Evolutionary conservation across 1,139 yeast species (phyloP).

Genomic region (Hanseniaspora uvarum): DNA sequence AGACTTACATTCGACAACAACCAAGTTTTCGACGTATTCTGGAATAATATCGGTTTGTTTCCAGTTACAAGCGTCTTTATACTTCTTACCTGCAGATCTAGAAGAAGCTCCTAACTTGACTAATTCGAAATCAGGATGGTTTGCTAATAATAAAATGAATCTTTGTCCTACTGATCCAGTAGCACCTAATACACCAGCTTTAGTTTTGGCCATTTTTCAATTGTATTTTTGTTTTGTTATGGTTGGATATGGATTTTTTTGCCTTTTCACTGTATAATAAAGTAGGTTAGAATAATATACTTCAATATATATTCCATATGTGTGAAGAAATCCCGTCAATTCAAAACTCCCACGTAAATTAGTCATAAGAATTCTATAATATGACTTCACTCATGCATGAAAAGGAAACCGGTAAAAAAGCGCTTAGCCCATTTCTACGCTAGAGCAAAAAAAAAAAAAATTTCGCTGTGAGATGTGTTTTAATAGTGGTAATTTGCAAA

Average conservation of each 20-base stretch:
- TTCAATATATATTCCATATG: too few species aligned
- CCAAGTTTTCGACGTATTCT: conserved; percentile 46
- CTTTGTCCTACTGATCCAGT: conserved; percentile 98
- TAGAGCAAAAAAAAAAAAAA: too few species aligned
- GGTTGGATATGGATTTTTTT: background rate
- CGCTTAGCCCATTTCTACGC: too few species aligned
- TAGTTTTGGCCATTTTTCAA: conserved; percentile 24
- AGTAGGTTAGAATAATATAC: too few species aligned
- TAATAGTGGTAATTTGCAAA: too few species aligned
- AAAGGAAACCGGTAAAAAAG: too few species aligned
- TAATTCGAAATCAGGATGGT: conserved; percentile 84
- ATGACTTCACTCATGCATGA: too few species aligned
- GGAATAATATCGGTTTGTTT: conserved; percentile 85
- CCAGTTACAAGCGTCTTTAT: conserved; percentile 84
- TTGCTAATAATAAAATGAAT: conserved; percentile 68
- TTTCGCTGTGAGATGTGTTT: too few species aligned
- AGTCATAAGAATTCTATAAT: too few species aligned
- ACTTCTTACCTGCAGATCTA: conserved; percentile 85
- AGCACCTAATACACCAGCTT: conserved; percentile 86
- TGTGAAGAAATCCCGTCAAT: too few species aligned
- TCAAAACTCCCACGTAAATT: too few species aligned
- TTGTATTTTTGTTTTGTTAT: background rate
- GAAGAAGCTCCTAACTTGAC: conserved; percentile 84
- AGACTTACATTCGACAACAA: conserved; percentile 68
- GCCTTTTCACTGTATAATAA: background rate